Conservation (phyloP, 108 stramenopile species). For the Pseudonitzschia multiseries region DNA sequence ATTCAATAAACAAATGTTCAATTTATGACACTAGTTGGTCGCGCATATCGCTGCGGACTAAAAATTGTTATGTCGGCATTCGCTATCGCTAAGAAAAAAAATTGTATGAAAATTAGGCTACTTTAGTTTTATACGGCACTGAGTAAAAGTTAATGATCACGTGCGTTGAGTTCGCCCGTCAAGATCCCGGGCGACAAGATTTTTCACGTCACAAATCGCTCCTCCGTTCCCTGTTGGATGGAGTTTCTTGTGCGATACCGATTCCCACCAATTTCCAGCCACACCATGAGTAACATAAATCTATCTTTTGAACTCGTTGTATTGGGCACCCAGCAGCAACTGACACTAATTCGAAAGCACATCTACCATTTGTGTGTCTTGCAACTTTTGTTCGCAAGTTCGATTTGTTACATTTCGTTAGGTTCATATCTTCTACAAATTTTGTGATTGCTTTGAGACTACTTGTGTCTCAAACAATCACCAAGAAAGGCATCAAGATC, state of each 20-base stretch:
- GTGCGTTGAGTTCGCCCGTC: background rate
- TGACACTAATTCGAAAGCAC: no score
- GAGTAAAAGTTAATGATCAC: background rate
- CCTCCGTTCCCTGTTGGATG: conserved; percentile 5
- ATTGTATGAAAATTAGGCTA: background rate
- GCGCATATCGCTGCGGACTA: background rate
- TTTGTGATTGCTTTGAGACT: conserved; percentile 34
- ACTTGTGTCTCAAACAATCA: conserved; percentile 34
- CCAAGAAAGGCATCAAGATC: conserved; percentile 29
- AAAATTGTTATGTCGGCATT: background rate
- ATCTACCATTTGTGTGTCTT: no score
- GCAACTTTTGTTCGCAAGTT: no score
- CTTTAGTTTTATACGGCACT: background rate
- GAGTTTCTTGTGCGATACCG: background rate
- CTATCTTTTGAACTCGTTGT: no score
- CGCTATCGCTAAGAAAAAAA: background rate
- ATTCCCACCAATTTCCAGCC: background rate
- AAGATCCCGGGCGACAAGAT: conserved; percentile 7
- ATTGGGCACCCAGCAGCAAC: no score
- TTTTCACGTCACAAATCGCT: conserved; percentile 6
- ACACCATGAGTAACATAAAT: no score
- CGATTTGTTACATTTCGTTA: no score
- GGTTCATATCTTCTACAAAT: background rate
- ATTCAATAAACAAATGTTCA: no score
- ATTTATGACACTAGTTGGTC: background rate